phyloP scores from a whole-genome alignment of 495 filamentous ascomycete genomes.

The Xylaria telfairii region DNA sequence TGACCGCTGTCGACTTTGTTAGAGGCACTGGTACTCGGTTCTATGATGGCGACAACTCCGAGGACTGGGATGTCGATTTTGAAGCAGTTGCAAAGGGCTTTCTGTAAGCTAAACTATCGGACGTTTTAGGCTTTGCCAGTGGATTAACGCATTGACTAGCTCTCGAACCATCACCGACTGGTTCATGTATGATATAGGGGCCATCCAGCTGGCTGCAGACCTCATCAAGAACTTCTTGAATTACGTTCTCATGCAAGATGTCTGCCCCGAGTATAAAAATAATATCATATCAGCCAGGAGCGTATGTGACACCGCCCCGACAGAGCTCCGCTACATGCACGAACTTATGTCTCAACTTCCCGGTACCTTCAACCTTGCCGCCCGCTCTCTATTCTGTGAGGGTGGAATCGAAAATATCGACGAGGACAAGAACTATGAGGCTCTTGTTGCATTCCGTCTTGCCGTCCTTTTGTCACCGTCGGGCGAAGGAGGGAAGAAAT shows the following conservation, averaged over 20 bases:
- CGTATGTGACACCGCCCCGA: slow-evolving; percentile 70
- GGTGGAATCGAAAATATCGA: slow-evolving; percentile 25
- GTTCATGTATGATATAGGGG: slow-evolving; percentile 35
- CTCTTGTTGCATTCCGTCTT: slow-evolving; percentile 32
- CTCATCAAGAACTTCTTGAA: slow-evolving; percentile 87
- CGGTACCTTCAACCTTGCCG: slow-evolving; percentile 74
- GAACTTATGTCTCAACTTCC: slow-evolving; percentile 61
- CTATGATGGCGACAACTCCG: slow-evolving; percentile 50
- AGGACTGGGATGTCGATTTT: slow-evolving; percentile 81
- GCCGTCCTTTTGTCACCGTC: slow-evolving; percentile 25
- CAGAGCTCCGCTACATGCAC: slow-evolving; percentile 66
- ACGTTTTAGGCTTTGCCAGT: background rate
- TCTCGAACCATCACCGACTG: slow-evolving; percentile 40
- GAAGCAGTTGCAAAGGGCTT: slow-evolving; percentile 76
- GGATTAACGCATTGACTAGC: slow-evolving; percentile 38
- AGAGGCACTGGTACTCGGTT: slow-evolving; percentile 46
- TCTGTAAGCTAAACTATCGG: slow-evolving; percentile 58
- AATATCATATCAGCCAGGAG: slow-evolving; percentile 69
- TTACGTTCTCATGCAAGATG: slow-evolving; percentile 82
- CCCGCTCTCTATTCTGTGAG: slow-evolving; percentile 37
- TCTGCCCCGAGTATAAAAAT: slow-evolving; percentile 78
- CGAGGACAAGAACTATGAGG: slow-evolving; percentile 24
- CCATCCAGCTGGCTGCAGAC: slow-evolving; percentile 36
- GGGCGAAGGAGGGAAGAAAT: slow-evolving; percentile 22
- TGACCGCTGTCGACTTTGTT: slow-evolving; percentile 66